phyloP scores from a whole-genome alignment of 805 yeast species.

The Lipomyces lipofer region DNA sequence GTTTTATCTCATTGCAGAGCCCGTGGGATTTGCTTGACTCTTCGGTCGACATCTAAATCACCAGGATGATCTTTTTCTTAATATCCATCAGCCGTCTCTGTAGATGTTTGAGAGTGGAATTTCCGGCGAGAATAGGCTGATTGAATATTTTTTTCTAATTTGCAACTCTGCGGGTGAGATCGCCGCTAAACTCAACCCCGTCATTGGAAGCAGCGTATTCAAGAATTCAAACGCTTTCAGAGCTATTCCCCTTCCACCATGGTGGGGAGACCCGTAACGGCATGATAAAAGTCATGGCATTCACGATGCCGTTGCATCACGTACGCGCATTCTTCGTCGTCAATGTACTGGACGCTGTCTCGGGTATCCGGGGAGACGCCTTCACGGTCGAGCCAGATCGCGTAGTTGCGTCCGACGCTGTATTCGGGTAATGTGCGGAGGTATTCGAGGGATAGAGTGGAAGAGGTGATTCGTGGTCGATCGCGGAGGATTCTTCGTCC shows the following conservation, averaged over 20 bases:
- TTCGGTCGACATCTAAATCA: too few relatives aligned
- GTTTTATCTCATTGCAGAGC: too few relatives aligned
- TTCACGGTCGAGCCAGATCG: slow-evolving; percentile 76
- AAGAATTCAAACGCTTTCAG: slow-evolving; percentile 87
- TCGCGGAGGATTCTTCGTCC: slow-evolving; percentile 79
- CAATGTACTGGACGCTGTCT: slow-evolving; percentile 79
- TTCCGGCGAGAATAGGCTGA: too few relatives aligned
- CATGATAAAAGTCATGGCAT: slow-evolving; percentile 94
- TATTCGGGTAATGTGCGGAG: slow-evolving; percentile 60
- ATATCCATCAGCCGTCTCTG: too few relatives aligned
- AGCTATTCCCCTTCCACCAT: slow-evolving; percentile 91
- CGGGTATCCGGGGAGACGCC: slow-evolving; percentile 92
- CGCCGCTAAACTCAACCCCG: slow-evolving; percentile 87
- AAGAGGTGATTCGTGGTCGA: slow-evolving; percentile 76
- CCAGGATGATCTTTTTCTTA: too few relatives aligned
- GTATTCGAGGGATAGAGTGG: slow-evolving; percentile 61
- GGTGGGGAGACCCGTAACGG: slow-evolving; percentile 85
- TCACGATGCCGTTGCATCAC: slow-evolving; percentile 89
- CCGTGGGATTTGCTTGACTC: too few relatives aligned
- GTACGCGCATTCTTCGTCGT: slow-evolving; percentile 84
- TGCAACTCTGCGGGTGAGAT: too few relatives aligned
- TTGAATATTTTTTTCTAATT: too few relatives aligned
- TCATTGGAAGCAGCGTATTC: slow-evolving; percentile 90
- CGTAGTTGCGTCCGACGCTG: slow-evolving; percentile 76
- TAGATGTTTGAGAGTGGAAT: too few relatives aligned